Evolutionary conservation across 768 basidiomycete genomes (phyloP).

Genomic region (Mycena chlorophos): DNA sequence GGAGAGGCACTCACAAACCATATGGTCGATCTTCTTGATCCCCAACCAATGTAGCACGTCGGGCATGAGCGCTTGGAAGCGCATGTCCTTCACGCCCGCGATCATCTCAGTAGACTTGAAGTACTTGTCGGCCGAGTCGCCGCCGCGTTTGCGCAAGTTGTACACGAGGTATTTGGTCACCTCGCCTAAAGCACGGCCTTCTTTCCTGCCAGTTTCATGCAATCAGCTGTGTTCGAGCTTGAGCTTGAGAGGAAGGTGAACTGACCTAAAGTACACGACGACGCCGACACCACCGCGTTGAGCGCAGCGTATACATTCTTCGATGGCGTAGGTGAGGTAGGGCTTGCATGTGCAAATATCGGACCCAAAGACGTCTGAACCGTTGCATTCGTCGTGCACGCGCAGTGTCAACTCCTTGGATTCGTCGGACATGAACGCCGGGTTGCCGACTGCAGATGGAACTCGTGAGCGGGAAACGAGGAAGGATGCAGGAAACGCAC

Average conservation of each 20-base stretch:
- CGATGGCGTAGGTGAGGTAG: constrained; percentile 89
- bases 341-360: constrained; percentile 94
- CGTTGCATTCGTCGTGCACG: constrained; percentile 96
- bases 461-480: not conserved
- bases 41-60: constrained; percentile 96
- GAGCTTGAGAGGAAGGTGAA: too few relatives aligned
- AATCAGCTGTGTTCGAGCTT: too few relatives aligned
- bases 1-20: constrained; percentile 51
- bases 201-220: too few relatives aligned
- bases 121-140: constrained; percentile 90
- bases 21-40: constrained; percentile 82
- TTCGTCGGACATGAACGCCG: constrained; percentile 72
- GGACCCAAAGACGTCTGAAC: constrained; percentile 94
- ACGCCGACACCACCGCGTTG: constrained; percentile 83
- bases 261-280: constrained; percentile 94
- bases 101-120: constrained; percentile 93
- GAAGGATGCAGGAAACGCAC: constrained; percentile 47
- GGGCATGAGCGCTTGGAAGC: constrained; percentile 94
- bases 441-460: constrained; percentile 66
- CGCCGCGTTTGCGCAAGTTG: constrained; percentile 92
- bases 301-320: constrained; percentile 84
- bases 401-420: constrained; percentile 82
- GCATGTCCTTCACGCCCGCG: constrained; percentile 94
- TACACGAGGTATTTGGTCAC: constrained; percentile 96
- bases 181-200: constrained; percentile 90